Percentiles rank a stretch among this genome's conserved stretches.
These are phyloP conservation scores for Chalaropsis thielavioides DNA, from an alignment of 2,329 filamentous ascomycete species.

Conservation along the genomic window DNA sequence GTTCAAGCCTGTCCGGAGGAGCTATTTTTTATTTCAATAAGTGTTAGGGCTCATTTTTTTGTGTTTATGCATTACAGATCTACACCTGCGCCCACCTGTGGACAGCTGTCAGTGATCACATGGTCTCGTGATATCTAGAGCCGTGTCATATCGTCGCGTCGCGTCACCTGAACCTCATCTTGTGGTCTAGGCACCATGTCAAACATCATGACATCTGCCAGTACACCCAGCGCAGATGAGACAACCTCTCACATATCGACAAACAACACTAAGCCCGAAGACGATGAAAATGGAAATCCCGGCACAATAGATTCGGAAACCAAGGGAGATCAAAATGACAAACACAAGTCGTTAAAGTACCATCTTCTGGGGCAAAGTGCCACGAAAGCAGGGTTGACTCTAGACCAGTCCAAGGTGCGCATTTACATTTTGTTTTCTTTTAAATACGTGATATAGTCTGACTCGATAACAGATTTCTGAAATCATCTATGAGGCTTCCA, in stretches of 20 bases:
- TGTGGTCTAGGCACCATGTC: neutral
- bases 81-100: too few species aligned
- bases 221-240: neutral
- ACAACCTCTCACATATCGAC: neutral
- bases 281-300: neutral
- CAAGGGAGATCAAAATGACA: neutral
- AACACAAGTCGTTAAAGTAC: constrained; percentile 62
- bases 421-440: neutral
- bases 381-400: constrained; percentile 84
- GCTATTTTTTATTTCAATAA: too few species aligned
- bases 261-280: neutral
- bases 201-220: neutral
- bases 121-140: neutral
- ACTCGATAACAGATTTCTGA: constrained; percentile 55
- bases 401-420: constrained; percentile 71
- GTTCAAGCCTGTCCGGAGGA: too few species aligned
- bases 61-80: too few species aligned
- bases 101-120: neutral
- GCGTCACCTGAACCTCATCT: neutral
- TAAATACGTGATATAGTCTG: neutral
- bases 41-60: too few species aligned
- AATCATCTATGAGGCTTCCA: constrained; percentile 92
- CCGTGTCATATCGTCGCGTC: neutral
- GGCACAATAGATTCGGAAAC: neutral
- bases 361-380: constrained; percentile 78